Evolutionary conservation across 129 eudicot species (phyloP), one percentile per base, ranked within the genome.

Genomic region (Saposhnikovia divaricata): DNA sequence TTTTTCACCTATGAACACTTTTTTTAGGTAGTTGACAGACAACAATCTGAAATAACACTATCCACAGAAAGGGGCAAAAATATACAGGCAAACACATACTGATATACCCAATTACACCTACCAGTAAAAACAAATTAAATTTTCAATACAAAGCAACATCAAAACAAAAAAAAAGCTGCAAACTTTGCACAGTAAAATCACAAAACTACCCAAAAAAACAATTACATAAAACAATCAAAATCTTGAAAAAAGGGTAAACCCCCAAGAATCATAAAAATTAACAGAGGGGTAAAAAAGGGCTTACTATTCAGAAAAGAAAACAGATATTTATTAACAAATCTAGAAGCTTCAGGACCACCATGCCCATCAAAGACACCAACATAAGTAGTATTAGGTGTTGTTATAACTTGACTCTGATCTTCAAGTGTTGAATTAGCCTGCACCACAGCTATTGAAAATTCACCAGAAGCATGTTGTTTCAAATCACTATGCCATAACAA

Each of bases 251-350:
- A 40, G 11, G 34, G 37, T 25, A 19, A 40, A 72, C 11, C 28
- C 47, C 47, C 46, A 42, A 42, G 6, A 72, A 40, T 0, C 1
- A 71, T 2, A 23, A 46, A 14, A 23, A 23, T 43, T 7, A 11
- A 9, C 13, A n/a, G 37, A n/a, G 25, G 47, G 38, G 44, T 28
- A 21, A 38, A 14, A 27, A 38, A 14, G 3, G 69, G 9, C 85
- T 65, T 92, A 94, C 98, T 90, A 63, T 85, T 93, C 40, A 95
- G 85, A 75, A 84, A 87, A 31, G 89, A 89, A 50, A 95, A 90
- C 14, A 95, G 92, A 82, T 89, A 86, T 14, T 87, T 86, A 69
- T 90, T 95, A 27, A 92, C 97, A 34, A 68, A 68, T 27, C 75
- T 18, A 2, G 75, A 71, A 71, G 75, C 75, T 39, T 71, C 75